Conservation (phyloP, 352 stramenopile species). For the Globisporangium ultimum region DNA sequence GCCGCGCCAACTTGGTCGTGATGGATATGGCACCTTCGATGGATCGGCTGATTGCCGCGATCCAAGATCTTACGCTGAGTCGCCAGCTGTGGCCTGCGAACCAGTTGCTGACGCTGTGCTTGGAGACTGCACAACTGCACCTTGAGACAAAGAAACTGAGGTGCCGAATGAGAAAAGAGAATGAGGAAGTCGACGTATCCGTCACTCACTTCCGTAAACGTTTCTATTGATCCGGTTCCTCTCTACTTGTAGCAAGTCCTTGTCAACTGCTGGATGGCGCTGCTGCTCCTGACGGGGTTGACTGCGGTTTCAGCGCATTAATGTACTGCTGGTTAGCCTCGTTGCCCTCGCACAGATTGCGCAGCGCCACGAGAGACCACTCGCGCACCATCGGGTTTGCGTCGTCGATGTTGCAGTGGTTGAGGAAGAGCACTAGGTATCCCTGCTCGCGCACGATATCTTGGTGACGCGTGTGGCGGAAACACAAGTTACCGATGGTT, state of each 20-base stretch:
- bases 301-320: slow-evolving; percentile 58
- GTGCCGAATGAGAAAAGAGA: slow-evolving; percentile 4
- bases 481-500: slow-evolving; percentile 81
- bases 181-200: not conserved
- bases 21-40: not conserved
- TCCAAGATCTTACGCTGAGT: slow-evolving; percentile 8
- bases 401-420: slow-evolving; percentile 89
- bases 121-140: slow-evolving; percentile 13
- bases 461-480: slow-evolving; percentile 61
- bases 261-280: not conserved
- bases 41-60: not conserved
- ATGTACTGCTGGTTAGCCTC: slow-evolving; percentile 71
- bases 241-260: not conserved
- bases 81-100: slow-evolving; percentile 9
- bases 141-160: slow-evolving; percentile 14
- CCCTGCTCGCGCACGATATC: slow-evolving; percentile 73
- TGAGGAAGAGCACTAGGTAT: slow-evolving; percentile 80
- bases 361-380: slow-evolving; percentile 86
- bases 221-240: no score
- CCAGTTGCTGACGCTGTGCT: slow-evolving; percentile 7
- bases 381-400: slow-evolving; percentile 85
- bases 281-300: slow-evolving; percentile 24
- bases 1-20: slow-evolving; percentile 18
- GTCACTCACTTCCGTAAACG: no score
- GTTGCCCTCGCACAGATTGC: slow-evolving; percentile 87